Conservation (phyloP, 2,329 filamentous ascomycete genomes). For the Thelonectria rubi region DNA sequence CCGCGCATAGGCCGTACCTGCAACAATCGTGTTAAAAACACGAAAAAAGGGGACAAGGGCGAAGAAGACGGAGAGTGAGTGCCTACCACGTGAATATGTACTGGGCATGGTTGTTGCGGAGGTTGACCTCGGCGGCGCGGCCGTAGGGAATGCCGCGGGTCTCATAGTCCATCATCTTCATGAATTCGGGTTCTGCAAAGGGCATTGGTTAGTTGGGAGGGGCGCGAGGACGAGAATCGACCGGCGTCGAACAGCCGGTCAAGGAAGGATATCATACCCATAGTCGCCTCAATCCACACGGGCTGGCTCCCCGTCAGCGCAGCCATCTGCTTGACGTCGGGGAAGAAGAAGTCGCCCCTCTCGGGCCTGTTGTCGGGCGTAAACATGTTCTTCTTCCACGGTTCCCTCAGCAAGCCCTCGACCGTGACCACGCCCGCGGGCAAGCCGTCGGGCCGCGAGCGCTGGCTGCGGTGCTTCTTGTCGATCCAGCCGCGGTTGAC, state of each 20-base stretch:
- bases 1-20: slow-evolving; percentile 86
- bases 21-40: slow-evolving; percentile 9
- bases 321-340: slow-evolving; percentile 93
- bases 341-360: slow-evolving; percentile 90
- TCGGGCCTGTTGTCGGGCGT: slow-evolving; percentile 90
- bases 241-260: too few relatives aligned
- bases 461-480: slow-evolving; percentile 75
- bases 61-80: slow-evolving; percentile 34
- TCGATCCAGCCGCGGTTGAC: slow-evolving; percentile 93
- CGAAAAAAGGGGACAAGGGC: slow-evolving; percentile 3
- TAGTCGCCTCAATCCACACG: slow-evolving; percentile 95
- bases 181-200: slow-evolving; percentile 75
- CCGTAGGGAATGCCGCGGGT: slow-evolving; percentile 89
- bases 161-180: slow-evolving; percentile 79
- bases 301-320: slow-evolving; percentile 80
- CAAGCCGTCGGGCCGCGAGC: slow-evolving; percentile 70
- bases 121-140: slow-evolving; percentile 85
- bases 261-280: slow-evolving; percentile 66
- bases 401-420: slow-evolving; percentile 85
- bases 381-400: slow-evolving; percentile 98
- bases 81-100: slow-evolving; percentile 98
- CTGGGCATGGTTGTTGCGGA: slow-evolving; percentile 96
- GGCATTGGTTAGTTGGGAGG: slow-evolving; percentile 24
- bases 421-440: slow-evolving; percentile 77
- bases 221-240: too few relatives aligned